These are phyloP conservation scores for Diaporthe citri DNA, from an alignment of 2,329 filamentous ascomycete genomes.

Conservation along the genomic window DNA sequence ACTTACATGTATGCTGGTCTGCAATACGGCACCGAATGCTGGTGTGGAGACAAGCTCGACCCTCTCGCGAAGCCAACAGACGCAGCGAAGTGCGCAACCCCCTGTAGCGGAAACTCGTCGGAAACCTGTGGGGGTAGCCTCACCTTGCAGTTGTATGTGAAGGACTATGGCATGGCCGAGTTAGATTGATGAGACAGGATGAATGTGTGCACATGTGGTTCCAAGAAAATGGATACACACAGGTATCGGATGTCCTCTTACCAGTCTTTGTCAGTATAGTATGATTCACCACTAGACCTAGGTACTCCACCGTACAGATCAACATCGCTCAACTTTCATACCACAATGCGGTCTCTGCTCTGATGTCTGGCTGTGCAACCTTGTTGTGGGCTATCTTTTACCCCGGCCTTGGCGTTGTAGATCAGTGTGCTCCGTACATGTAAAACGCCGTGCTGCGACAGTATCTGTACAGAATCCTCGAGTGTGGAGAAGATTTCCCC, in stretches of 20 bases:
- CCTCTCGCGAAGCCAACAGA: constrained; percentile 2
- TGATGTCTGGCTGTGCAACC: not conserved
- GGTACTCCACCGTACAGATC: not conserved
- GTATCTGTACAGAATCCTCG: not conserved
- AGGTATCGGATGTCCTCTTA: not conserved
- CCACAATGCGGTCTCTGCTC: not conserved
- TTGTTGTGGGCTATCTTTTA: constrained; percentile 28
- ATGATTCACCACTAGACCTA: not conserved
- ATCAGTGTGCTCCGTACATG: constrained; percentile 11
- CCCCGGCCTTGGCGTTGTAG: constrained; percentile 10
- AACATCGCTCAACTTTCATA: not conserved
- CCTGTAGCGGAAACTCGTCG: constrained; percentile 45
- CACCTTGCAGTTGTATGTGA: constrained; percentile 29
- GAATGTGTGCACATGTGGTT: not conserved
- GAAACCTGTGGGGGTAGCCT: constrained; percentile 41
- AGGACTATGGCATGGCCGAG: not conserved
- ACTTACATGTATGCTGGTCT: constrained; percentile 38
- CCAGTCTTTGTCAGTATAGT: not conserved
- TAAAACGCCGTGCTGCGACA: not conserved
- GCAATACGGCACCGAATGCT: constrained; percentile 43
- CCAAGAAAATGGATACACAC: no score
- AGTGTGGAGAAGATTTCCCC: constrained; percentile 25
- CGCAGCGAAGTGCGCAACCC: constrained; percentile 44
- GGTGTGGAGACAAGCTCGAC: constrained; percentile 44
- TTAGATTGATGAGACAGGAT: not conserved